Base-by-base conservation (phyloP, 495 filamentous ascomycete species). In the Xylaria cubensis region DNA sequence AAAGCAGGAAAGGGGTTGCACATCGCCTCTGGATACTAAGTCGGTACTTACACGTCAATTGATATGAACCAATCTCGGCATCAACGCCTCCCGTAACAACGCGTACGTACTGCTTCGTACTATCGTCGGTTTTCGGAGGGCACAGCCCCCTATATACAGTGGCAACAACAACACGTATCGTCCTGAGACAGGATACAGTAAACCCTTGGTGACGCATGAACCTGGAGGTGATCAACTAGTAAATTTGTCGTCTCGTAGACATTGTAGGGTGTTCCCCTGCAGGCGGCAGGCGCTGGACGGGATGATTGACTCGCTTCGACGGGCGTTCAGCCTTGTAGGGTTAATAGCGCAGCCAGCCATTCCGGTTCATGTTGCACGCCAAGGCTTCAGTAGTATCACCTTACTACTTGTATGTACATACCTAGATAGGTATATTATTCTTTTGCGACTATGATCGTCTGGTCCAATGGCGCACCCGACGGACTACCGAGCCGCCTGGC, bases 251-350 rank as follows among this genome's bases (percentile, higher is more conserved):
- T 65, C 63, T 26, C 44, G 48, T 8, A 41, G 7, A 15, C 50
- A 34, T 42, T 50, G 39, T 42, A 48, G 68, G 58, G 48, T n/a
- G 68, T 17, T n/a, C 34, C 17, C 42, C 68, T 63, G 68, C 32
- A 39, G 51, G 42, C 55, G 61, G 55, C 34, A 64, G 46, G 34
- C 68, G 58, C 44, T 34, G 58, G 21, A 46, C 34, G 59, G 58
- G 39, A 24, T 34, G 12, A 42, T 50, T 21, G 44, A 46, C 32
- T 63, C 64, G 58, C 41, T 59, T 26, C 62, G 61, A 50, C 50
- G 46, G 34, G 41, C 41, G 51, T 42, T 72, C 70, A 72, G 70
- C 70, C 70, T 72, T 67, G 70, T 65, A 72, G 41, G 70, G 51
- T 68, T 41, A 39, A 39, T 67, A 26, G 44, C 44, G 67, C 67